Evolutionary conservation across 2,329 filamentous ascomycete species (phyloP), one percentile per base, ranked within the genome.

Genomic region (Thielaviopsis euricoi): DNA sequence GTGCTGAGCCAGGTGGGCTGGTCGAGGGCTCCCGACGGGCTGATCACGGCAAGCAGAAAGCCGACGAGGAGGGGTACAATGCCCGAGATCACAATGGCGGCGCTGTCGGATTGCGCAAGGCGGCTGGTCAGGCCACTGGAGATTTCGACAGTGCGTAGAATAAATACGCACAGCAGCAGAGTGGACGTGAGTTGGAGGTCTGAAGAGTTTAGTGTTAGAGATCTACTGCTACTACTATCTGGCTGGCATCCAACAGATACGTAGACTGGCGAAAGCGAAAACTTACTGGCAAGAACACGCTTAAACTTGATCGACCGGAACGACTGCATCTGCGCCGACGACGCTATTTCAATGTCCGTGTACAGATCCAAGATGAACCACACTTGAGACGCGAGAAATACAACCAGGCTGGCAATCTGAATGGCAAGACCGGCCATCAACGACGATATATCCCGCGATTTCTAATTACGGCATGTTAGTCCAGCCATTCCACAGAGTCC

Each of bases 351-450:
- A 6, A 25, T 67, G 17, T 69, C 69, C 15, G 67, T 70, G 53
- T 67, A 67, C 7, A 76, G 62, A 40, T 67, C 66, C 37, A 71
- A 63, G 15, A 69, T 69, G 49, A 77, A 75, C 62, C 67, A 74
- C 53, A 69, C 68, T 58, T 70, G 72, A 57, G 67, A 66, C 21
- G 63, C 65, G 19, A 71, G 65, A 58, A 74, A 74, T 12, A 69
- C 62, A 26, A 71, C 52, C 10, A 78, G 65, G 4, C 71, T 68
- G 5, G 66, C 58, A 2, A 71, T 64, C 60, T 78, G 76, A 21
- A 79, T 64, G 1, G 65, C 71, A 13, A 79, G 62, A 7, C 76
- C 76, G 1, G 67, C 70, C 6, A 74, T 66, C n/a, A 75, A 64
- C 13, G 78, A 66, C 23, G 66, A 66, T 26, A 68, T 60, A 10